Conservation (phyloP, 495 filamentous ascomycete genomes). For the Thermothielavioides terrestris region DNA sequence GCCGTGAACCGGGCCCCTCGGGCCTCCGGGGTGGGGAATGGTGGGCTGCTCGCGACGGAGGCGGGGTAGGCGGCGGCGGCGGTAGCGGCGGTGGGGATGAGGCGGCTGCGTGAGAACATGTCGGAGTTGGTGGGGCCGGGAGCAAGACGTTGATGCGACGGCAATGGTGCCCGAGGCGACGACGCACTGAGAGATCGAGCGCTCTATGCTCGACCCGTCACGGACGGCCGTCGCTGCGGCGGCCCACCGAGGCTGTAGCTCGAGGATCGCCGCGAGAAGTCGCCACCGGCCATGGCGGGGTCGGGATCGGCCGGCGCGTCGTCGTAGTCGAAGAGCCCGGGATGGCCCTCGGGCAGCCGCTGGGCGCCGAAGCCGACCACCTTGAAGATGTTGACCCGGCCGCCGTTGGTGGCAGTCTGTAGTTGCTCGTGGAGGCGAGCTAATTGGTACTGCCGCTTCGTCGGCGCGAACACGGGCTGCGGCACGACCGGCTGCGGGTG, state of each 20-base stretch:
- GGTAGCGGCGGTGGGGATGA: background rate
- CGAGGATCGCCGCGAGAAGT: constrained; percentile 32
- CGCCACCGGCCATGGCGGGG: constrained; percentile 20
- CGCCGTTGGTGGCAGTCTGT: constrained; percentile 57
- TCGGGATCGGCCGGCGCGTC: constrained; percentile 42
- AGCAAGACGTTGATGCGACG: no score
- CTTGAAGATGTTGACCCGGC: constrained; percentile 48
- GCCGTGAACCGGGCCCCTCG: background rate
- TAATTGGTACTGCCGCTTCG: constrained; percentile 65
- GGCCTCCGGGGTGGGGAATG: background rate
- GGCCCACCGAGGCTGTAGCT: constrained; percentile 37
- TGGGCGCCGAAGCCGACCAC: constrained; percentile 39
- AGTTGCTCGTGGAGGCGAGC: constrained; percentile 87
- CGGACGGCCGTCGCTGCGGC: constrained; percentile 34
- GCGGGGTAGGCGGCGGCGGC: no score
- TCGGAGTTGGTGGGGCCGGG: background rate
- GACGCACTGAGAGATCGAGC: constrained; percentile 7
- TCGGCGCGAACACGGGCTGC: constrained; percentile 56
- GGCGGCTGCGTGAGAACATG: background rate
- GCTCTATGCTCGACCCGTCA: constrained; percentile 34
- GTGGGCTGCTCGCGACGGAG: background rate
- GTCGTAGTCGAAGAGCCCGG: constrained; percentile 29
- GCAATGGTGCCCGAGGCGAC: no score
- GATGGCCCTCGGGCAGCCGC: constrained; percentile 38
- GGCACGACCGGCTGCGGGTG: constrained; percentile 63